These are phyloP conservation scores for Dimargaris cristalligena DNA, from an alignment of 192 early-diverging fungal genomes.

Conservation along the genomic window DNA sequence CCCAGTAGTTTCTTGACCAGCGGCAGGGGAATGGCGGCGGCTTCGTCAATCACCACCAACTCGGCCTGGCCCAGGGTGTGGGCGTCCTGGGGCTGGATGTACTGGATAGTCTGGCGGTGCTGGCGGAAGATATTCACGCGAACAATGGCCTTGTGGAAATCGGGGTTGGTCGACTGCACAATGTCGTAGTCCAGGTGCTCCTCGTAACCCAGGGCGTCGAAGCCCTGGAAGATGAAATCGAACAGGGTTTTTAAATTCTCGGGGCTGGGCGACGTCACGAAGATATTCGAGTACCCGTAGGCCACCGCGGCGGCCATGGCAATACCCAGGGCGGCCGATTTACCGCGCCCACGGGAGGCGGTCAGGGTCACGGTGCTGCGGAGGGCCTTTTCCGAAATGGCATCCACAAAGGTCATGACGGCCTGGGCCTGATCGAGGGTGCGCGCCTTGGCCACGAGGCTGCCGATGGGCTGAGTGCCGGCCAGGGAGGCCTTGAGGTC, in stretches of 20 bases:
- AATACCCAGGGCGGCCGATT: constrained; percentile 90
- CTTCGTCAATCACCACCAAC: constrained; percentile 95
- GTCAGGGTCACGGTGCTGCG: constrained; percentile 84
- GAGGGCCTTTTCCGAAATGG: constrained; percentile 86
- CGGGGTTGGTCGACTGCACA: constrained; percentile 92
- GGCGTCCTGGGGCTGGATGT: constrained; percentile 91
- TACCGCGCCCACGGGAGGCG: constrained; percentile 90
- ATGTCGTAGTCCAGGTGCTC: constrained; percentile 99
- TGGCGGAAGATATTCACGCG: constrained; percentile 89
- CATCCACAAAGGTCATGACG: constrained; percentile 90
- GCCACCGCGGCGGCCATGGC: constrained; percentile 90
- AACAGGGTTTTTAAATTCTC: constrained; percentile 98
- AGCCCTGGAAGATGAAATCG: constrained; percentile 94
- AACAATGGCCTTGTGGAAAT: constrained; percentile 88
- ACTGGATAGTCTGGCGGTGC: constrained; percentile 95
- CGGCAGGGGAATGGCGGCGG: constrained; percentile 93
- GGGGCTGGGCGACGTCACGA: constrained; percentile 91
- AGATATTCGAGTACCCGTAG: constrained; percentile 98
- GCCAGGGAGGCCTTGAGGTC: constrained; percentile 73
- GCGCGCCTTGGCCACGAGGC: constrained; percentile 56
- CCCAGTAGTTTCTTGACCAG: constrained; percentile 82
- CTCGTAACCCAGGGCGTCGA: constrained; percentile 94
- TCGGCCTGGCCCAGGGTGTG: constrained; percentile 90
- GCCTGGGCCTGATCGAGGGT: constrained; percentile 96
- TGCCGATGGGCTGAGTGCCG: constrained; percentile 82